A percentile compares a stretch with the other conserved stretches of the same genome.
phyloP scores from a whole-genome alignment of 2,329 filamentous ascomycete species.

The Colletotrichum sublineola region DNA sequence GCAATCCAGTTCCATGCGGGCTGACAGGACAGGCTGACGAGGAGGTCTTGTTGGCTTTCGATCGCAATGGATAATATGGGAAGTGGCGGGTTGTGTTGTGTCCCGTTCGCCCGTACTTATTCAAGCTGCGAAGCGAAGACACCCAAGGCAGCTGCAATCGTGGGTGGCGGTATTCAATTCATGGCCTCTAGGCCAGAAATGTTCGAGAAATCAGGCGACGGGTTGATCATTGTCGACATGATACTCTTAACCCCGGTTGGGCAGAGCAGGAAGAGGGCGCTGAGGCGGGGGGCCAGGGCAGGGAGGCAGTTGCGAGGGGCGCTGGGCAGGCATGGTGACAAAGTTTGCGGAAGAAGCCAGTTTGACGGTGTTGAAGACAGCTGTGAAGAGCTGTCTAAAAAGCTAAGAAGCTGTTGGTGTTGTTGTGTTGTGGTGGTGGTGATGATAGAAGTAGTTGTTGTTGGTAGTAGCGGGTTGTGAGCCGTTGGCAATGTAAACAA shows the following conservation, averaged over 20 bases:
- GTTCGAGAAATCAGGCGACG: not conserved
- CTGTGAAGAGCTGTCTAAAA: slow-evolving; percentile 18
- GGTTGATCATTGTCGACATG: slow-evolving; percentile 13
- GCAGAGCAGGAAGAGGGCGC: slow-evolving; percentile 74
- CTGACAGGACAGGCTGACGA: slow-evolving; percentile 15
- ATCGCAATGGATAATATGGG: slow-evolving; percentile 29
- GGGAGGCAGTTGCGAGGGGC: slow-evolving; percentile 75
- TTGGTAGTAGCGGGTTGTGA: slow-evolving; percentile 3
- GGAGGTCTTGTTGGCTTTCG: slow-evolving; percentile 1
- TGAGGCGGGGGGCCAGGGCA: slow-evolving; percentile 76
- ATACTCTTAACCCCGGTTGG: slow-evolving; percentile 66
- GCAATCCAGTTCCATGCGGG: slow-evolving; percentile 17
- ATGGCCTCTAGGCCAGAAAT: not conserved
- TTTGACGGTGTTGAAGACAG: slow-evolving; percentile 40
- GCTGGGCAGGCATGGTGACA: slow-evolving; percentile 68
- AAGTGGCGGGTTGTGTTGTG: not conserved
- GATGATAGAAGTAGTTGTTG: not conserved
- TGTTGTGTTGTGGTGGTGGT: slow-evolving; percentile 27
- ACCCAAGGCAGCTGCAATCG: slow-evolving; percentile 6
- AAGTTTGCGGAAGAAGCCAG: slow-evolving; percentile 44
- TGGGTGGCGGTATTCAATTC: not conserved
- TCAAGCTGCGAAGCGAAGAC: slow-evolving; percentile 14
- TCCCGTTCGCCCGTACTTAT: slow-evolving; percentile 10
- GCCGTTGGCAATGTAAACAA: slow-evolving; percentile 31
- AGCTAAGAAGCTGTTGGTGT: slow-evolving; percentile 33